Evolutionary conservation across 352 stramenopile species (phyloP).

Genomic region (Phytophthora megakarya): DNA sequence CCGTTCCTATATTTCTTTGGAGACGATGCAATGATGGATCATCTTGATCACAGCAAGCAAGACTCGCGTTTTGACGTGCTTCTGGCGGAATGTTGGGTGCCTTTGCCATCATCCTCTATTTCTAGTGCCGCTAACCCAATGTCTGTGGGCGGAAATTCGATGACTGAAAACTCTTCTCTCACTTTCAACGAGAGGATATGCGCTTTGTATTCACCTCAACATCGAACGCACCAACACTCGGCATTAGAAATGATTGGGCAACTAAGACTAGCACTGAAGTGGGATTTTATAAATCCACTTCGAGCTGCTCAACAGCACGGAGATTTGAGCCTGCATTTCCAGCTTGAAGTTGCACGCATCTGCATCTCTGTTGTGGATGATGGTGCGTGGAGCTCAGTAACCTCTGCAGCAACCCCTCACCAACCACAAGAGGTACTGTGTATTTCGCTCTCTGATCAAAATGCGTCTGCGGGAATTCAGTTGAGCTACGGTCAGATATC

Average conservation of each 20-base stretch:
- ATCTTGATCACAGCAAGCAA: constrained; percentile 86
- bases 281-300: constrained; percentile 71
- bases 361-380: constrained; percentile 82
- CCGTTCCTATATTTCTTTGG: constrained; percentile 90
- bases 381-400: constrained; percentile 41
- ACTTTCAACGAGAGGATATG: constrained; percentile 70
- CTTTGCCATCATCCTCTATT: constrained; percentile 49
- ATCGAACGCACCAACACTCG: constrained; percentile 37
- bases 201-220: constrained; percentile 63
- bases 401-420: constrained; percentile 31
- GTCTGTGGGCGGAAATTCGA: constrained; percentile 35
- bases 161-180: constrained; percentile 32
- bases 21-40: constrained; percentile 86
- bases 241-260: constrained; percentile 73
- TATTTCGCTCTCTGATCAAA: constrained; percentile 72
- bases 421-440: constrained; percentile 72
- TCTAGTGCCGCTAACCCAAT: constrained; percentile 31
- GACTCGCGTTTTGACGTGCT: constrained; percentile 80
- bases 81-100: constrained; percentile 81
- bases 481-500: constrained; percentile 75
- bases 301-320: constrained; percentile 45
- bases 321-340: constrained; percentile 65
- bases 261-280: constrained; percentile 76
- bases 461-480: constrained; percentile 75
- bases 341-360: constrained; percentile 75